A percentile compares a stretch with the other conserved stretches of the same genome.
Conservation (phyloP, 345 rosid species). For the Adansonia digitata region DNA sequence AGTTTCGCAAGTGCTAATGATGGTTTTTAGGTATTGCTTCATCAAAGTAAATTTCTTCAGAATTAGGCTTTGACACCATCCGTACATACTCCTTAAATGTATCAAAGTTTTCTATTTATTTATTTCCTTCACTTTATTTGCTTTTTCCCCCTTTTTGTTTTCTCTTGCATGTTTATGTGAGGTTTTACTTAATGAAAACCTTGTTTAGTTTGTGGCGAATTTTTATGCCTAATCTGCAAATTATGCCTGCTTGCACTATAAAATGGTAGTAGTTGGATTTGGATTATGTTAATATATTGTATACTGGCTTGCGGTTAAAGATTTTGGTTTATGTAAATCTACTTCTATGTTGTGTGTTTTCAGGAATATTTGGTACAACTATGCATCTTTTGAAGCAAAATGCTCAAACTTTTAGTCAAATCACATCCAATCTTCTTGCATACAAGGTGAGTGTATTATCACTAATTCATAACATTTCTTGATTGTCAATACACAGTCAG, state of each 20-base stretch:
- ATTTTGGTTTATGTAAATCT: slow-evolving; percentile 2
- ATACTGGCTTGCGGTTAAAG: not conserved
- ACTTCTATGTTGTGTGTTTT: slow-evolving; percentile 21
- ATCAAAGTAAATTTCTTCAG: not conserved
- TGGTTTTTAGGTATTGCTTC: not conserved
- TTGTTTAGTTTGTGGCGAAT: not conserved
- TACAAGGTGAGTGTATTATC: slow-evolving; percentile 46
- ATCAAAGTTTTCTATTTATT: no score
- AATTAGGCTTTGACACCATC: not conserved
- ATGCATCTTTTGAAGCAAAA: slow-evolving; percentile 75
- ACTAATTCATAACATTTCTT: slow-evolving; percentile 4
- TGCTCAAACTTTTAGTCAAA: slow-evolving; percentile 57
- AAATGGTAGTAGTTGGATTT: not conserved
- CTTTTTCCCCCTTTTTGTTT: no score
- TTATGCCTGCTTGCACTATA: not conserved
- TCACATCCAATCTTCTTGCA: slow-evolving; percentile 63
- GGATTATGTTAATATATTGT: not conserved
- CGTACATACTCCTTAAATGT: not conserved
- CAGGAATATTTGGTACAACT: slow-evolving; percentile 62
- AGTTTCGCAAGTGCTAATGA: not conserved
- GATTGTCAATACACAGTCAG: not conserved
- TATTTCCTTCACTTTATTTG: no score
- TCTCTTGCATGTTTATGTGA: no score
- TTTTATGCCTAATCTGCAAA: not conserved
- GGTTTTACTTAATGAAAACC: not conserved